Evolutionary conservation across 2,329 filamentous ascomycete genomes (phyloP).

Genomic region (Paramyrothecium sp.): DNA sequence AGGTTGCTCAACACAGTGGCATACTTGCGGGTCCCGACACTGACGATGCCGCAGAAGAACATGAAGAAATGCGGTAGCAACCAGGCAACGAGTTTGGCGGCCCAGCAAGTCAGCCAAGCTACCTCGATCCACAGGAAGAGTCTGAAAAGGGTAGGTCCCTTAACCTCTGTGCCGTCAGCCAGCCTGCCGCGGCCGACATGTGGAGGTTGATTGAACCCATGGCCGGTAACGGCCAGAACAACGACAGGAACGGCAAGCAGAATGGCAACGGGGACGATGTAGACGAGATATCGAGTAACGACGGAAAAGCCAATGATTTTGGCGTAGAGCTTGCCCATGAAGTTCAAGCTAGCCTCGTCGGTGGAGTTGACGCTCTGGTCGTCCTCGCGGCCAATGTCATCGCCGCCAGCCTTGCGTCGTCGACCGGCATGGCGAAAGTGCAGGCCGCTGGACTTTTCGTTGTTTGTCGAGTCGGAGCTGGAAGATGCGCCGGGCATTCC

Average conservation of each 20-base stretch:
- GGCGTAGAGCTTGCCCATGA: conserved; percentile 64
- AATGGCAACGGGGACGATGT: conserved; percentile 62
- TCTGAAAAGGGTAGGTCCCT: conserved; percentile 52
- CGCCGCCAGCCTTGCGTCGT: conserved; percentile 46
- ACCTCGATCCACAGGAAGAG: conserved; percentile 70
- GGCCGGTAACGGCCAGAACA: conserved; percentile 44
- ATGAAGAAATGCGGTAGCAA: conserved; percentile 62
- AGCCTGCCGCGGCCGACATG: conserved; percentile 28
- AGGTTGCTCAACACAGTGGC: conserved; percentile 62
- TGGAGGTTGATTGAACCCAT: conserved; percentile 24
- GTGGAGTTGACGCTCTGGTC: conserved; percentile 45
- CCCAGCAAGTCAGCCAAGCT: conserved; percentile 67
- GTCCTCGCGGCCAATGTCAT: conserved; percentile 31
- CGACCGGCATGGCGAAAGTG: conserved; percentile 36
- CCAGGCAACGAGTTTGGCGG: conserved; percentile 63
- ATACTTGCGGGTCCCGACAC: conserved; percentile 69
- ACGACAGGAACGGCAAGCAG: conserved; percentile 62
- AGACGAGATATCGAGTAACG: conserved; percentile 65
- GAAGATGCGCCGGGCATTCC: conserved; percentile 35
- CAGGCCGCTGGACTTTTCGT: conserved; percentile 46
- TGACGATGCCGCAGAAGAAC: conserved; percentile 68
- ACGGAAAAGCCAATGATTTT: conserved; percentile 63
- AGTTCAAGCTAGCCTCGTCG: conserved; percentile 58
- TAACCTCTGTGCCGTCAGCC: conserved; percentile 10
- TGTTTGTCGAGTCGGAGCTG: conserved; percentile 29